Evolutionary conservation across 2,329 filamentous ascomycete species (phyloP).

Genomic region (Penicillium glabrum): DNA sequence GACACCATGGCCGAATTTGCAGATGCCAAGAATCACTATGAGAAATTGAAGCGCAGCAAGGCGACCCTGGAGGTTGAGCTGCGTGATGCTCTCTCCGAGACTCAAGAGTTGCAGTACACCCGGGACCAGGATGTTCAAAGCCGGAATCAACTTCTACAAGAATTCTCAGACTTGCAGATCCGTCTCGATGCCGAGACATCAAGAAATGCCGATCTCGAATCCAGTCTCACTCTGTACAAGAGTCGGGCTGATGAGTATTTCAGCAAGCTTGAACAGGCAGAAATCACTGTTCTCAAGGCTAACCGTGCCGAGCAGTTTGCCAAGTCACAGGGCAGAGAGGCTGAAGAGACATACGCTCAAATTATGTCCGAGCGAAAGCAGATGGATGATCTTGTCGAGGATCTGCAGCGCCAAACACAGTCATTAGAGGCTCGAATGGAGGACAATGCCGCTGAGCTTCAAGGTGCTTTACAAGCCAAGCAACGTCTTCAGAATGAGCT

Average conservation of each 20-base stretch:
- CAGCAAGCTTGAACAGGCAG: constrained; percentile 92
- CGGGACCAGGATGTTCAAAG: constrained; percentile 86
- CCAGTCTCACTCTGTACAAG: constrained; percentile 87
- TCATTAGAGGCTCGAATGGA: constrained; percentile 88
- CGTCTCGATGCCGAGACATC: constrained; percentile 86
- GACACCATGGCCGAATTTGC: constrained; percentile 80
- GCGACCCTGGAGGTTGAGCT: constrained; percentile 80
- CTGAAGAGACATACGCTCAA: constrained; percentile 84
- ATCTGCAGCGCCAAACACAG: constrained; percentile 85
- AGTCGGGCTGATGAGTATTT: constrained; percentile 93
- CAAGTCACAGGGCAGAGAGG: constrained; percentile 82
- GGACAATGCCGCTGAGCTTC: constrained; percentile 85
- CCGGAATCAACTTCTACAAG: constrained; percentile 82
- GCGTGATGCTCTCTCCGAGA: constrained; percentile 77
- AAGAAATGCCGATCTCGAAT: constrained; percentile 77
- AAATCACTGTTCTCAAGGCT: constrained; percentile 92
- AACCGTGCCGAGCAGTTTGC: constrained; percentile 91
- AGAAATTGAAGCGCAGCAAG: constrained; percentile 80
- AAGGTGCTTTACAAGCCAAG: constrained; percentile 82
- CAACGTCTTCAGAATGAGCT: constrained; percentile 95
- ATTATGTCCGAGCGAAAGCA: constrained; percentile 91
- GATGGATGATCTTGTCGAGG: constrained; percentile 83
- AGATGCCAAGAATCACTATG: constrained; percentile 82
- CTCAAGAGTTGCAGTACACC: constrained; percentile 74
- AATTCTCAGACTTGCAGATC: constrained; percentile 92